Evolutionary conservation across 2,329 filamentous ascomycete genomes (phyloP), one percentile per base, ranked within the genome.

Genomic region (Pseudogymnoascus sp.): DNA sequence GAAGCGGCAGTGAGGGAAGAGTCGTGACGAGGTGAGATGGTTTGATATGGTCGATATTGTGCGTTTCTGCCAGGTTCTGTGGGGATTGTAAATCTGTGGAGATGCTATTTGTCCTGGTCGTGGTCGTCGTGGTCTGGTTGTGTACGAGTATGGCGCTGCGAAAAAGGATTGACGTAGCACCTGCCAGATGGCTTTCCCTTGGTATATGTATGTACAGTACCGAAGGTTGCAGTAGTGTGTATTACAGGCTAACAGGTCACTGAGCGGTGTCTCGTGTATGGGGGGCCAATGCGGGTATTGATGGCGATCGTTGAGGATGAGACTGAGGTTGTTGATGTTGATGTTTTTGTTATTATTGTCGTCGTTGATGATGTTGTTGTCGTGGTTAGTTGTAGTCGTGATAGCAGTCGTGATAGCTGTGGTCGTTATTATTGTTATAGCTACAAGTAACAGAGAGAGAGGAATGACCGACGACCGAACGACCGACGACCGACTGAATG

Each of bases 141-240:
- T 13, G 21, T 21, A 8, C 7, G 23, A n/a, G n/a, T n/a, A n/a
- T n/a, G n/a, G n/a, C n/a, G n/a, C n/a, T n/a, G n/a, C n/a, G n/a
- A n/a, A 23, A 48, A 48, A 48, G 41, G 41, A 23, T 48, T 48
- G 41, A 48, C 41, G 41, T 48, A 48, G 41, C 41, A 48, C 23
- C 41, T 48, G 41, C 41, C 41, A 48, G 23, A 48, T 48, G 41
- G 41, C 21, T n/a, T 41, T 15, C 38, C 3, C 10, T 7, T 41
- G 23, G 38, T 45, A 45, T 45, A 45, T 45, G 38, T 45, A n/a
- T n/a, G n/a, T n/a, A n/a, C n/a, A n/a, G n/a, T n/a, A 45, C 38
- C 38, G 38, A 45, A 45, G 38, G 19, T 39, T 10, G n/a, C 10
- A 39, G 37, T 39, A 21, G 18, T 39, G 26, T 28, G 8, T 21